phyloP scores from a whole-genome alignment of 2,329 filamentous ascomycete genomes.

The Coleophoma cylindrospora region DNA sequence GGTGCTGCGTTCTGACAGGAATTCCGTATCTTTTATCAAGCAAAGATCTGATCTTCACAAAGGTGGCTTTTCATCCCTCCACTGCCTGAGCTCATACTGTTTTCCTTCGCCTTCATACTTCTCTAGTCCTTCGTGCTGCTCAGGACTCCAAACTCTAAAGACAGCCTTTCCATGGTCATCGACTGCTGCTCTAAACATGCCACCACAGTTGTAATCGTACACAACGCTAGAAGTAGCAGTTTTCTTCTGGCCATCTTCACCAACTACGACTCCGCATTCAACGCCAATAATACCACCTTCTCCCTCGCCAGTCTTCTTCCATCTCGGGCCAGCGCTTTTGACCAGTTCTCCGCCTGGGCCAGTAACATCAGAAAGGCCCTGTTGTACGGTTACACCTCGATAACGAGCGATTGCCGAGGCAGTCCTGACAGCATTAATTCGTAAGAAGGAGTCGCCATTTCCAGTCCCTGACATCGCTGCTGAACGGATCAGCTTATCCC shows the following conservation, averaged over 20 bases:
- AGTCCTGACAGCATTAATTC: constrained; percentile 65
- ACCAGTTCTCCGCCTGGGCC: constrained; percentile 71
- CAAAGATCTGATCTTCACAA: not conserved
- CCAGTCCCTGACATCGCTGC: constrained; percentile 72
- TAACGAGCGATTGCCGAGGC: constrained; percentile 70
- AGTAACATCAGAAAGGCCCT: constrained; percentile 59
- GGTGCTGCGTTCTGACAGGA: too few relatives aligned
- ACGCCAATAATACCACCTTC: constrained; percentile 84
- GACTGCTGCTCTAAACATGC: constrained; percentile 81
- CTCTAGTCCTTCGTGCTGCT: constrained; percentile 22
- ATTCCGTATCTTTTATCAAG: too few relatives aligned
- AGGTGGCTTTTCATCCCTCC: constrained; percentile 13
- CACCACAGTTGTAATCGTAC: constrained; percentile 79
- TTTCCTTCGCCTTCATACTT: constrained; percentile 25
- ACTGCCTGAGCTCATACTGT: constrained; percentile 24
- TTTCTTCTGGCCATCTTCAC: constrained; percentile 35
- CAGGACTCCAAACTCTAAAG: constrained; percentile 49
- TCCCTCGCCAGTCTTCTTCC: constrained; percentile 71
- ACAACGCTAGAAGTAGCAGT: constrained; percentile 49
- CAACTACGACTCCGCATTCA: constrained; percentile 47
- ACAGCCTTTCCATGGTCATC: constrained; percentile 53
- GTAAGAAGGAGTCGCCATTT: constrained; percentile 84
- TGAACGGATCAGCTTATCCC: constrained; percentile 16
- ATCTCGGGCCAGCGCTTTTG: constrained; percentile 67
- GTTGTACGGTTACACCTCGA: constrained; percentile 37